phyloP scores from a whole-genome alignment of 148 eudicot species.

The Cornus florida region DNA sequence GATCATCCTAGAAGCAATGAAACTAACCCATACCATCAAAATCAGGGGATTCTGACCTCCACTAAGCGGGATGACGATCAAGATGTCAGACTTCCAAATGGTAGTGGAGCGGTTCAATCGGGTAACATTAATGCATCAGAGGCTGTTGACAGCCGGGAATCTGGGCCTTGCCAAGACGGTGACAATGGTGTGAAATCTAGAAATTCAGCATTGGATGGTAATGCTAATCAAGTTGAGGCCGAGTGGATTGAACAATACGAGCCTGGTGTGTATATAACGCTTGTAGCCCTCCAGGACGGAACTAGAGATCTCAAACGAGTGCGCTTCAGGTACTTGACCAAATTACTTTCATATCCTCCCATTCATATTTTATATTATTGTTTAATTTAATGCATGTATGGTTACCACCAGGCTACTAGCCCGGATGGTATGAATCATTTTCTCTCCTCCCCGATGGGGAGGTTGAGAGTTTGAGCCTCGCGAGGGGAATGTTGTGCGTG shows the following conservation, averaged over 20 bases:
- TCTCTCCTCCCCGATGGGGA: too few relatives aligned
- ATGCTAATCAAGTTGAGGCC: slow-evolving; percentile 68
- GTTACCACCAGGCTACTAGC: not conserved
- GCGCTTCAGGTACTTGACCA: slow-evolving; percentile 81
- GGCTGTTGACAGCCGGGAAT: slow-evolving; percentile 38
- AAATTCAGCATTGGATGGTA: slow-evolving; percentile 33
- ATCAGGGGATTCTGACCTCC: slow-evolving; percentile 28
- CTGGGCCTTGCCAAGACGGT: slow-evolving; percentile 46
- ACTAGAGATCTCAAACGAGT: slow-evolving; percentile 96
- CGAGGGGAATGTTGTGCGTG: too few relatives aligned
- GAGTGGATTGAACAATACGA: slow-evolving; percentile 98
- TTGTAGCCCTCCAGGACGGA: slow-evolving; percentile 86
- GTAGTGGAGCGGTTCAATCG: slow-evolving; percentile 38
- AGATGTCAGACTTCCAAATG: slow-evolving; percentile 15
- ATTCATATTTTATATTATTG: not conserved
- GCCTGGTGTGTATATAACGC: slow-evolving; percentile 94
- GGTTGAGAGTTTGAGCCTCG: too few relatives aligned
- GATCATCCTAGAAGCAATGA: slow-evolving; percentile 30
- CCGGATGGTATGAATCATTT: not conserved
- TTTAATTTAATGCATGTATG: not conserved
- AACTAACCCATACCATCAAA: slow-evolving; percentile 28
- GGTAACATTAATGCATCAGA: slow-evolving; percentile 46
- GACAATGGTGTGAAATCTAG: slow-evolving; percentile 44
- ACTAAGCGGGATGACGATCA: slow-evolving; percentile 29
- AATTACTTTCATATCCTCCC: not conserved